These are phyloP conservation scores for Pseudogymnoascus sp. DNA, from an alignment of 2,329 filamentous ascomycete genomes.

Conservation along the genomic window DNA sequence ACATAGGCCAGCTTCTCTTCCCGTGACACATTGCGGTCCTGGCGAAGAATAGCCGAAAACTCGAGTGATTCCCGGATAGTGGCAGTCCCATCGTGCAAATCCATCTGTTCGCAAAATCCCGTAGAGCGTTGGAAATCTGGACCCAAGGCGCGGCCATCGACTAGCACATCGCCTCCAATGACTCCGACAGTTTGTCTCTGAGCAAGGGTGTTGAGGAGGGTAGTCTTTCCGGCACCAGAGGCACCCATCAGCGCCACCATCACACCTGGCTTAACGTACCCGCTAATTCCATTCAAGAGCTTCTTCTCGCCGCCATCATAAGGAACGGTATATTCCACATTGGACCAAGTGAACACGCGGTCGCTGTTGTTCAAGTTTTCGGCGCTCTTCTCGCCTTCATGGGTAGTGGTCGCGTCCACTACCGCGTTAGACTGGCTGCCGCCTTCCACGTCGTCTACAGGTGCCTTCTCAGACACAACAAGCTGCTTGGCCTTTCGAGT, in stretches of 20 bases:
- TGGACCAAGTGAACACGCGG: constrained; percentile 67
- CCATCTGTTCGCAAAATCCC: constrained; percentile 86
- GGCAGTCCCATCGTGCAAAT: constrained; percentile 74
- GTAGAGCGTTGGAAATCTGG: constrained; percentile 67
- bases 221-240: constrained; percentile 79
- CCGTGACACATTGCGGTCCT: constrained; percentile 63
- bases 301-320: constrained; percentile 54
- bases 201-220: constrained; percentile 75
- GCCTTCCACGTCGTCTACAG: constrained; percentile 48
- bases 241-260: constrained; percentile 56
- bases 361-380: constrained; percentile 50
- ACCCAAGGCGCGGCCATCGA: constrained; percentile 61
- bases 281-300: constrained; percentile 72
- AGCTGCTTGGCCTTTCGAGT: constrained; percentile 52
- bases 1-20: constrained; percentile 78
- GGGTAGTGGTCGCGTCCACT: constrained; percentile 12
- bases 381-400: constrained; percentile 11
- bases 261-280: constrained; percentile 69
- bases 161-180: constrained; percentile 72
- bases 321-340: constrained; percentile 61
- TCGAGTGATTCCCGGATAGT: constrained; percentile 84
- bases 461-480: constrained; percentile 36
- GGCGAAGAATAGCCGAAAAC: constrained; percentile 83
- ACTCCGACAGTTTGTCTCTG: constrained; percentile 83
- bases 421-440: constrained; percentile 17